phyloP scores from a whole-genome alignment of 2,329 filamentous ascomycete species.

The Kalaharituber pfeilii region DNA sequence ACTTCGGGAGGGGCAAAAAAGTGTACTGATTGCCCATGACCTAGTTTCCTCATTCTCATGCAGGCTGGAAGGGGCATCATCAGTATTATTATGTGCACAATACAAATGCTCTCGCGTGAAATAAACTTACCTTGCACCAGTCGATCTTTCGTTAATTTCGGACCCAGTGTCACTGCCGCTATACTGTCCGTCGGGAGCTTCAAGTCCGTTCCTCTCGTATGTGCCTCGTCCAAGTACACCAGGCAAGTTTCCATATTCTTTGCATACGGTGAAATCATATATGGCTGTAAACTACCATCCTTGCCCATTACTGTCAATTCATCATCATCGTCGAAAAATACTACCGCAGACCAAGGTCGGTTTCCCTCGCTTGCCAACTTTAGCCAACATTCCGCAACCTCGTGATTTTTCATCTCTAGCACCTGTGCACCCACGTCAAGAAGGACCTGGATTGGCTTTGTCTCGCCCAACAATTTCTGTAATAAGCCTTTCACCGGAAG shows the following conservation, averaged over 20 bases:
- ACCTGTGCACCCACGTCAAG: slow-evolving; percentile 50
- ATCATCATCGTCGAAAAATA: slow-evolving; percentile 43
- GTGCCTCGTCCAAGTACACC: slow-evolving; percentile 52
- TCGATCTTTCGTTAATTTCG: slow-evolving; percentile 48
- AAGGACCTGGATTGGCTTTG: slow-evolving; percentile 29
- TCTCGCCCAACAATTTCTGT: not conserved
- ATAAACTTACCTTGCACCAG: slow-evolving; percentile 44
- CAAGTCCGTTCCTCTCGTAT: slow-evolving; percentile 54
- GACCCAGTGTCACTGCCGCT: slow-evolving; percentile 51
- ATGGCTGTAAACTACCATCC: slow-evolving; percentile 30
- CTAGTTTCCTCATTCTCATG: not conserved
- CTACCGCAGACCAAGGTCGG: slow-evolving; percentile 28
- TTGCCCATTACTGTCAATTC: slow-evolving; percentile 38
- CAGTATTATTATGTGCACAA: no score
- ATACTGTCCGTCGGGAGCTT: slow-evolving; percentile 41
- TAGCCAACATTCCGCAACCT: slow-evolving; percentile 39
- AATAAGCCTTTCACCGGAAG: slow-evolving; percentile 38
- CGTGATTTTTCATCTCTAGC: slow-evolving; percentile 41
- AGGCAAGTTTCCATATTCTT: slow-evolving; percentile 42
- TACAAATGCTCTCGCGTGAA: not conserved
- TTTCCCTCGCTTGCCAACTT: not conserved
- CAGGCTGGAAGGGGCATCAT: no score
- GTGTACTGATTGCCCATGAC: not conserved
- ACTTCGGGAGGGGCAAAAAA: not conserved
- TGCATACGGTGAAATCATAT: slow-evolving; percentile 43